These are phyloP conservation scores for Tuctoria greenei DNA, from an alignment of 176 grass and related monocot species.

Conservation along the genomic window DNA sequence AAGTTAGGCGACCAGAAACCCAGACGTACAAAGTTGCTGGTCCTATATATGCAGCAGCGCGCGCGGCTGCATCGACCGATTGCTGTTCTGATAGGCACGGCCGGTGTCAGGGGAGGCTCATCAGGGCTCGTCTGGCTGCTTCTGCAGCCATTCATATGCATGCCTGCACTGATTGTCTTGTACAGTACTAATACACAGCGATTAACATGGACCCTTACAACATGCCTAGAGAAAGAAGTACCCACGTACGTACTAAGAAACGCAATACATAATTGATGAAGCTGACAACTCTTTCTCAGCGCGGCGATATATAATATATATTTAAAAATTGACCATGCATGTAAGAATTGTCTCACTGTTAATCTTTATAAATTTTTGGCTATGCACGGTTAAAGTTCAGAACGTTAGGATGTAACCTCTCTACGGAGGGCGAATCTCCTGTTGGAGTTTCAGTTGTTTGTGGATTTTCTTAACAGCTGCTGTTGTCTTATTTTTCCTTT, in stretches of 20 bases:
- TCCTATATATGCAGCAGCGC: not conserved
- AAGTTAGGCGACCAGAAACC: constrained; percentile 1
- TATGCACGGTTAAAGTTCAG: too few relatives aligned
- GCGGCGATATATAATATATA: too few relatives aligned
- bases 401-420: too few relatives aligned
- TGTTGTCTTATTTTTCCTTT: too few relatives aligned
- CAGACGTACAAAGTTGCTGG: constrained; percentile 4
- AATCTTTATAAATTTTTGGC: too few relatives aligned
- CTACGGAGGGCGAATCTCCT: too few relatives aligned
- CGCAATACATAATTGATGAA: too few relatives aligned
- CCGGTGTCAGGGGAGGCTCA: not conserved
- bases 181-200: not conserved
- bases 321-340: too few relatives aligned
- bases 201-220: not conserved
- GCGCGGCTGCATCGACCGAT: not conserved
- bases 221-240: constrained; percentile 9
- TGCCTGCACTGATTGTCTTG: not conserved
- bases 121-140: not conserved
- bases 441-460: too few relatives aligned
- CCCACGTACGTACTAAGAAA: not conserved
- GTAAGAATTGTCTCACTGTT: too few relatives aligned
- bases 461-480: too few relatives aligned
- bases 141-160: not conserved
- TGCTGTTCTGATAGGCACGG: not conserved
- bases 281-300: too few relatives aligned